Evolutionary conservation across 208 protist species (phyloP).

Genomic region (Trichomonas vaginalis): DNA sequence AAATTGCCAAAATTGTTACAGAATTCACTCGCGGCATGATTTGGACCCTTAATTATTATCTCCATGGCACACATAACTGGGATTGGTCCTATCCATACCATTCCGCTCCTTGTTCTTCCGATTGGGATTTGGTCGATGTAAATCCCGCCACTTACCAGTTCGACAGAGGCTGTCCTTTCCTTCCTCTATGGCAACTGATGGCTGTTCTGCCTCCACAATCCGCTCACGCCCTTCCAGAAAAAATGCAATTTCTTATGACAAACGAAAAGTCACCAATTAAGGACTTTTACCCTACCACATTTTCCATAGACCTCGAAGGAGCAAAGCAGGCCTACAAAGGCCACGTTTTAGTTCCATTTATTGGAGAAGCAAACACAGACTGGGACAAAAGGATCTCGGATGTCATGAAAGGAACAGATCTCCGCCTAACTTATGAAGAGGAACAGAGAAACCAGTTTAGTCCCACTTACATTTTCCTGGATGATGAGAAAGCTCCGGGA

Average conservation of each 20-base stretch:
- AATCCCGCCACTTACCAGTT: neutral
- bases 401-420: neutral
- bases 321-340: constrained; percentile 60
- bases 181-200: constrained; percentile 82
- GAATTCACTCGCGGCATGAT: constrained; percentile 44
- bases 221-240: constrained; percentile 56
- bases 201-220: constrained; percentile 36
- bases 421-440: neutral
- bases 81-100: constrained; percentile 61
- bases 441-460: neutral
- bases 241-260: constrained; percentile 56
- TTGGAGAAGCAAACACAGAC: constrained; percentile 43
- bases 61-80: constrained; percentile 46
- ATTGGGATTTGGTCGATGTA: constrained; percentile 37
- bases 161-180: constrained; percentile 52
- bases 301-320: constrained; percentile 82
- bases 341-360: constrained; percentile 62
- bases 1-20: neutral
- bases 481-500: neutral
- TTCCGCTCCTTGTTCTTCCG: constrained; percentile 47
- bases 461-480: neutral
- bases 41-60: constrained; percentile 57
- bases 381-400: neutral
- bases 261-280: constrained; percentile 63
- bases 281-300: constrained; percentile 79